These are phyloP conservation scores for Sarcomyxa edulis DNA, from an alignment of 768 basidiomycete genomes.

Conservation along the genomic window DNA sequence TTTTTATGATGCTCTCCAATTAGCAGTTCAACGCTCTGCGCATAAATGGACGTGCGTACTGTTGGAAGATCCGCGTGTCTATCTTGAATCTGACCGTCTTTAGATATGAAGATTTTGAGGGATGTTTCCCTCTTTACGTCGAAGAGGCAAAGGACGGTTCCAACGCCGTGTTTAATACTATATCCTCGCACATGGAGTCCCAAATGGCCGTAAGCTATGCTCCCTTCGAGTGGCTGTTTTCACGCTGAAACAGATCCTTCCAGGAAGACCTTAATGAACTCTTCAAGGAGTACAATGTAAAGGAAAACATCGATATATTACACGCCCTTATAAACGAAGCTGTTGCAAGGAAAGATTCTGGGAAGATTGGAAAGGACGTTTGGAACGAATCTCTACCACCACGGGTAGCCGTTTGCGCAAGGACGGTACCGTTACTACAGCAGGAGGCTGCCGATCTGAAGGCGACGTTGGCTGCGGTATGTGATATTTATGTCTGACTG, in stretches of 20 bases:
- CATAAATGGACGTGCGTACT: slow-evolving; percentile 55
- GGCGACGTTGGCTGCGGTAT: slow-evolving; percentile 32
- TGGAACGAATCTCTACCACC: slow-evolving; percentile 68
- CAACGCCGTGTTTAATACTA: slow-evolving; percentile 54
- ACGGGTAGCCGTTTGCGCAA: slow-evolving; percentile 53
- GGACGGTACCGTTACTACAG: slow-evolving; percentile 55
- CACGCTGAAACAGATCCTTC: neutral
- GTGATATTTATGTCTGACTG: slow-evolving; percentile 1
- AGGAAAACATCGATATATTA: slow-evolving; percentile 65
- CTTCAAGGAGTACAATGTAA: slow-evolving; percentile 63
- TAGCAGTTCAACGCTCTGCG: slow-evolving; percentile 49
- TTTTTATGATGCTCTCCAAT: slow-evolving; percentile 51
- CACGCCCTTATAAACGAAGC: slow-evolving; percentile 70
- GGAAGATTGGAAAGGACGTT: slow-evolving; percentile 43
- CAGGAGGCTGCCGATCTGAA: slow-evolving; percentile 33
- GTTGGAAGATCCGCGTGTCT: neutral
- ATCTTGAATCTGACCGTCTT: slow-evolving; percentile 3
- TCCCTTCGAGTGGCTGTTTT: slow-evolving; percentile 7
- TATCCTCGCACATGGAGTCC: slow-evolving; percentile 68
- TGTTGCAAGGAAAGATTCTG: slow-evolving; percentile 45
- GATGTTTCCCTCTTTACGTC: slow-evolving; percentile 63
- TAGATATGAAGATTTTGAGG: slow-evolving; percentile 54
- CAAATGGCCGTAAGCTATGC: slow-evolving; percentile 45
- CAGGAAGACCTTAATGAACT: slow-evolving; percentile 65
- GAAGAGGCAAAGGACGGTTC: slow-evolving; percentile 63